Evolutionary conservation across 169 alveolate species (phyloP).

Genomic region (Plasmodium berghei): DNA sequence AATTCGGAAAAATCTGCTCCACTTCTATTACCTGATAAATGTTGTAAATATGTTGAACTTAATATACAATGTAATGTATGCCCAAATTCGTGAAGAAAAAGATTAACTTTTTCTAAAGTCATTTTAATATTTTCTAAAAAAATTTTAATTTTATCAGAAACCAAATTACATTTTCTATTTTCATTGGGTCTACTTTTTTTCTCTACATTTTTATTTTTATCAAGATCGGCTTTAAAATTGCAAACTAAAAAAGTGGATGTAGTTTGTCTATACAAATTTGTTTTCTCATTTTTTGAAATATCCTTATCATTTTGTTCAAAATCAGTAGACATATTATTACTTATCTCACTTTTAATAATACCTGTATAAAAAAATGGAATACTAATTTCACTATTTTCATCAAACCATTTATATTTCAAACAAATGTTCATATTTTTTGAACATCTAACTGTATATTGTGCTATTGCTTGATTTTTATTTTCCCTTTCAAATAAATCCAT

Average conservation of each 20-base stretch:
- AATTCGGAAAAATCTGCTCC: constrained; percentile 87
- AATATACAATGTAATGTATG: constrained; percentile 84
- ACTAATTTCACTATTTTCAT: neutral
- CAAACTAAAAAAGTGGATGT: constrained; percentile 84
- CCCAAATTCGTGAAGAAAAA: constrained; percentile 86
- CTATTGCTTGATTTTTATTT: constrained; percentile 78
- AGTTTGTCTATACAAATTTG: constrained; percentile 65
- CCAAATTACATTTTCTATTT: neutral
- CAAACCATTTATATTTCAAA: constrained; percentile 68
- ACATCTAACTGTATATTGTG: constrained; percentile 86
- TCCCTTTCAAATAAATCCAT: constrained; percentile 85
- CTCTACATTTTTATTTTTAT: neutral
- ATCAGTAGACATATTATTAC: too few species aligned
- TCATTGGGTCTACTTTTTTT: neutral
- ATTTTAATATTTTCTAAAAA: constrained; percentile 60
- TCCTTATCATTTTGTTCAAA: neutral
- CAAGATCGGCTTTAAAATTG: constrained; percentile 67
- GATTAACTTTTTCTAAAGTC: constrained; percentile 73
- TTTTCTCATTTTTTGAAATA: neutral
- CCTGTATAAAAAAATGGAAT: constrained; percentile 65
- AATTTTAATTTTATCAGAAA: constrained; percentile 4
- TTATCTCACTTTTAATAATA: constrained; percentile 11
- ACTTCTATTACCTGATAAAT: constrained; percentile 86
- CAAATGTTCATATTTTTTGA: constrained; percentile 79
- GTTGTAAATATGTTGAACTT: constrained; percentile 85